Evolutionary conservation across 805 yeast species (phyloP), one percentile per base, ranked within the genome.

Genomic region (Pichia phayaonensis): DNA sequence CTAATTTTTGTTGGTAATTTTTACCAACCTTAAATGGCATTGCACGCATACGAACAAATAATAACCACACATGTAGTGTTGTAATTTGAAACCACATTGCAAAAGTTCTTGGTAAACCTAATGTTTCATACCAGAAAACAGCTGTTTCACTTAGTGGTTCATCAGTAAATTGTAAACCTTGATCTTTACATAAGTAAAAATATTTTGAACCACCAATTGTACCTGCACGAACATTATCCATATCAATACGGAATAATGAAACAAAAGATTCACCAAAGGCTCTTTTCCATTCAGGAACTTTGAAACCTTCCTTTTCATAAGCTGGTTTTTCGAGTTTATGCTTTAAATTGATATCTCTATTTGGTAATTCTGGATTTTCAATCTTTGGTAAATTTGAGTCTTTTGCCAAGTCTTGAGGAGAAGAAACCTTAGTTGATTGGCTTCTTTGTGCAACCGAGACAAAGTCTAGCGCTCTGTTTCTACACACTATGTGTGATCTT

Each of bases 11-110:
- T 67, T 94, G 97, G 68, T 90, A 94, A 63, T 84, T 85, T 59
- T 80, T 80, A 40, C 97, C 95, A 63, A 87, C 83, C 61, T 88
- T 84, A 65, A 84, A 84, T 0, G 98, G 98, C 85, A 94, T 76
- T 11, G 95, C 95, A 66, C 99, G 81, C 97, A 94, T 90, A 64
- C 99, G 83, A 18, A 87, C 96, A 57, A 85, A 84, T 44, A 94
- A 73, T 62, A 94, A 83, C 99, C 99, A 94, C 53, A 87, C 81
- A 67, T 94, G 99, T 57, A 94, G 74, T 1, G 84, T 74, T 8
- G 96, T 86, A 54, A 94, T 85, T 69, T 92, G 98, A 66, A 84
- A 92, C 96, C 97, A 92, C 67, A 90, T 95, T n/a, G 92, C 81
- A 63, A 92, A 90, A 0, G 97, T 84, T 63, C 78, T 75, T 36